phyloP scores from a whole-genome alignment of 768 basidiomycete genomes.

The Mycena metata region DNA sequence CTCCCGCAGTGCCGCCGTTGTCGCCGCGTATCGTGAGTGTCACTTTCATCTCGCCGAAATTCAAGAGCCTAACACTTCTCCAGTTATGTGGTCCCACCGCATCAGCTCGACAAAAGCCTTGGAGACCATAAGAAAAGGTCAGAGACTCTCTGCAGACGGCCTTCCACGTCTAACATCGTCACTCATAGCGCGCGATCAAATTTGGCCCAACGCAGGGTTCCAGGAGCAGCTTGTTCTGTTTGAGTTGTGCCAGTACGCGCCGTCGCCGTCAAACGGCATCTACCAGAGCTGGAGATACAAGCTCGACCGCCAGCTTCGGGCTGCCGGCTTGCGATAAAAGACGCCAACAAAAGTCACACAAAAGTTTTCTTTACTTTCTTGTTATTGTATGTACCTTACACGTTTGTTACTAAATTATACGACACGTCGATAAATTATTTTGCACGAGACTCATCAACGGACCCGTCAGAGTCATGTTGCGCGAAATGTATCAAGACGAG shows the following conservation, averaged over 20 bases:
- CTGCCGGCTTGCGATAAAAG: slow-evolving; percentile 52
- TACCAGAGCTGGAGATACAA: slow-evolving; percentile 75
- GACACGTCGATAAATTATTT: not conserved
- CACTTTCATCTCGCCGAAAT: slow-evolving; percentile 4
- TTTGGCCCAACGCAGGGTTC: slow-evolving; percentile 85
- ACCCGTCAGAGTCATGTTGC: slow-evolving; percentile 11
- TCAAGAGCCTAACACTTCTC: slow-evolving; percentile 32
- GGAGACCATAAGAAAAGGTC: slow-evolving; percentile 72
- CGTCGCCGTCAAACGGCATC: slow-evolving; percentile 70
- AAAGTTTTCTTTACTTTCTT: not conserved
- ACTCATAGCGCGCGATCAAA: slow-evolving; percentile 75
- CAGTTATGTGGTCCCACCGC: slow-evolving; percentile 78
- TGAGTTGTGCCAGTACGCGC: slow-evolving; percentile 78
- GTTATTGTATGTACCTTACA: not conserved
- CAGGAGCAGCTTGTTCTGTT: slow-evolving; percentile 84
- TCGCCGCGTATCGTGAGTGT: slow-evolving; percentile 81
- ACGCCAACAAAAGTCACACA: slow-evolving; percentile 5
- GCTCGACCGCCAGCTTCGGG: slow-evolving; percentile 63
- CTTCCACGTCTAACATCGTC: slow-evolving; percentile 15
- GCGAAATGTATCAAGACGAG: not conserved
- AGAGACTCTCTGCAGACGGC: slow-evolving; percentile 32
- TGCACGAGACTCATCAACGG: slow-evolving; percentile 17
- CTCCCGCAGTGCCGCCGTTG: slow-evolving; percentile 76
- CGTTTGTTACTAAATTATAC: no score
- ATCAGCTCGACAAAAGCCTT: slow-evolving; percentile 71